Percentiles rank a stretch among this genome's conserved stretches.
Evolutionary conservation across 129 eudicot genomes (phyloP).

Genomic region (Lactuca sativa): DNA sequence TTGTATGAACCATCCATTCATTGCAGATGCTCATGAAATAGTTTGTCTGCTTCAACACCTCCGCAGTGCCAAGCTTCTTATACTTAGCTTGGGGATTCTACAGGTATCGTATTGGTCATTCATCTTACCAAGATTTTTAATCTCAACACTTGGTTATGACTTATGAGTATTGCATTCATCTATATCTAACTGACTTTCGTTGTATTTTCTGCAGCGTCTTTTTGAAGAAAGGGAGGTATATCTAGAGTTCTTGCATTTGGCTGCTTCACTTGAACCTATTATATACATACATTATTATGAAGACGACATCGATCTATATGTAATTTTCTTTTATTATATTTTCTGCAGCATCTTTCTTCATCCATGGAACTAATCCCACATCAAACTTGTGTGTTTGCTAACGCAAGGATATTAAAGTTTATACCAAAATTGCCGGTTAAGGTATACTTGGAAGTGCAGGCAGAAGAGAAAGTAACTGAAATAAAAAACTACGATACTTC

Average conservation of each 20-base stretch:
- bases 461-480: neutral
- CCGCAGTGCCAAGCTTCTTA: slow-evolving; percentile 6
- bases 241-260: neutral
- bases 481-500: neutral
- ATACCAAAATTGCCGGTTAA: neutral
- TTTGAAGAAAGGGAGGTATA: neutral
- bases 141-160: too few species aligned
- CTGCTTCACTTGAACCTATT: too few species aligned
- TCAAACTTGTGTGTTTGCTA: slow-evolving; percentile 7
- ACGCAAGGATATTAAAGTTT: neutral
- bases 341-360: slow-evolving; percentile 8
- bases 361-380: neutral
- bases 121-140: too few species aligned
- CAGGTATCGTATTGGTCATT: neutral
- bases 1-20: too few species aligned
- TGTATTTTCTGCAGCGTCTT: neutral
- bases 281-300: neutral
- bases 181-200: neutral
- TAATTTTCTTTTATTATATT: neutral
- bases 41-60: slow-evolving; percentile 9
- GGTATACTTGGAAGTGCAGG: neutral
- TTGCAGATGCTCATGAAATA: neutral
- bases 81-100: neutral
- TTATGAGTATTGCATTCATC: too few species aligned
- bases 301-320: neutral